These are phyloP conservation scores for Triangularia setosa DNA, from an alignment of 2,329 filamentous ascomycete genomes.

Conservation along the genomic window DNA sequence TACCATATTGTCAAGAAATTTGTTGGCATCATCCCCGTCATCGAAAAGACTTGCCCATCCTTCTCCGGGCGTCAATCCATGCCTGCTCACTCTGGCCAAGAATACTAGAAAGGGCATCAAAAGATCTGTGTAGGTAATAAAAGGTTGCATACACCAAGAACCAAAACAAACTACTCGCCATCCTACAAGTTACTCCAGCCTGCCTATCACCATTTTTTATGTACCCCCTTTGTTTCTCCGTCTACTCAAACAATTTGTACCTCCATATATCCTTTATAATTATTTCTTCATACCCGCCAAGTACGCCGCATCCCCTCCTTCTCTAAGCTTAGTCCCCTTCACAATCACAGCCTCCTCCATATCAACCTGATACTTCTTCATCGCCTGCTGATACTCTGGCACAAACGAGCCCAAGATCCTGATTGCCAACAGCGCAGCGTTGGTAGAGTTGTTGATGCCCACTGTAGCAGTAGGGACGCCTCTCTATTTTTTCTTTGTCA, in stretches of 20 bases:
- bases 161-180: not conserved
- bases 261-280: not conserved
- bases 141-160: not conserved
- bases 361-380: constrained; percentile 58
- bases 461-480: constrained; percentile 73
- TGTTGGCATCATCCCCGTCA: too few species aligned
- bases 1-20: too few species aligned
- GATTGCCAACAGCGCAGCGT: constrained; percentile 68
- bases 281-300: constrained; percentile 32
- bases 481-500: constrained; percentile 30
- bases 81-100: too few species aligned
- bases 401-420: constrained; percentile 61
- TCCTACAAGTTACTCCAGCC: not conserved
- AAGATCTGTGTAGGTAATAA: too few species aligned
- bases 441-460: constrained; percentile 76
- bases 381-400: constrained; percentile 49
- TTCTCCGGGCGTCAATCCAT: too few species aligned
- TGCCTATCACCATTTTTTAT: not conserved
- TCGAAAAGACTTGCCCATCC: too few species aligned
- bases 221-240: not conserved
- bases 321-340: constrained; percentile 56
- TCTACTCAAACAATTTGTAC: not conserved
- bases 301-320: constrained; percentile 55
- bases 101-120: too few species aligned
- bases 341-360: constrained; percentile 61